phyloP scores from a whole-genome alignment of 257 asterid genomes.

The Gentiana macrophylla region DNA sequence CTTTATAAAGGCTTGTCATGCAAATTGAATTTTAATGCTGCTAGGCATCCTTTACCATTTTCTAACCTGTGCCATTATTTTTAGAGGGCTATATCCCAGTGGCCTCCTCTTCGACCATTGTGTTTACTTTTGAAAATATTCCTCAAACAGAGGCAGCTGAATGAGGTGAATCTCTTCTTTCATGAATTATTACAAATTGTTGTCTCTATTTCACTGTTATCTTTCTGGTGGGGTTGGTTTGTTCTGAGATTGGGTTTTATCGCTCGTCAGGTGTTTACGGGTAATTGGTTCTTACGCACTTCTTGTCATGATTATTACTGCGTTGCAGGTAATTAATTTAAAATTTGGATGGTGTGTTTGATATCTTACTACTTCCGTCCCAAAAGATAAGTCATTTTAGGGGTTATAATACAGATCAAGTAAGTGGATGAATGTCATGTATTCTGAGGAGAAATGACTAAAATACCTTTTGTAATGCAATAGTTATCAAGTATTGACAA shows the following conservation, averaged over 20 bases:
- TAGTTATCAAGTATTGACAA: no score
- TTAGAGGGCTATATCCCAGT: slow-evolving; percentile 63
- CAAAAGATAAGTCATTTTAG: no score
- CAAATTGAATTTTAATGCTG: not conserved
- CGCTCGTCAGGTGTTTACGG: slow-evolving; percentile 72
- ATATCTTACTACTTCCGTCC: no score
- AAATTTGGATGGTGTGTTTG: not conserved
- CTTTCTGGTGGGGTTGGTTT: slow-evolving; percentile 9
- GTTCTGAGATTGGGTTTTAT: slow-evolving; percentile 13
- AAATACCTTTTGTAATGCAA: no score
- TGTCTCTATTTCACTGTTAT: slow-evolving; percentile 1
- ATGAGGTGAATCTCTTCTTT: slow-evolving; percentile 47
- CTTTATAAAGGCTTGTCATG: slow-evolving; percentile 52
- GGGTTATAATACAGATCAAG: no score
- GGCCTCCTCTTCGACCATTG: slow-evolving; percentile 87
- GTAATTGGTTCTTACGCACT: slow-evolving; percentile 95
- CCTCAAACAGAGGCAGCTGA: slow-evolving; percentile 90
- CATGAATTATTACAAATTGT: not conserved
- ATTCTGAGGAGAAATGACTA: no score
- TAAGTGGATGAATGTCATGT: no score
- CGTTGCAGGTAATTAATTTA: slow-evolving; percentile 62
- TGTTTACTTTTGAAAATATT: slow-evolving; percentile 86
- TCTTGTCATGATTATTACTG: slow-evolving; percentile 87
- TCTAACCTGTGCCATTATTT: slow-evolving; percentile 5
- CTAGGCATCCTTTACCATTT: not conserved